phyloP scores from a whole-genome alignment of 2,329 filamentous ascomycete species.

The Fusarium bactridioides region DNA sequence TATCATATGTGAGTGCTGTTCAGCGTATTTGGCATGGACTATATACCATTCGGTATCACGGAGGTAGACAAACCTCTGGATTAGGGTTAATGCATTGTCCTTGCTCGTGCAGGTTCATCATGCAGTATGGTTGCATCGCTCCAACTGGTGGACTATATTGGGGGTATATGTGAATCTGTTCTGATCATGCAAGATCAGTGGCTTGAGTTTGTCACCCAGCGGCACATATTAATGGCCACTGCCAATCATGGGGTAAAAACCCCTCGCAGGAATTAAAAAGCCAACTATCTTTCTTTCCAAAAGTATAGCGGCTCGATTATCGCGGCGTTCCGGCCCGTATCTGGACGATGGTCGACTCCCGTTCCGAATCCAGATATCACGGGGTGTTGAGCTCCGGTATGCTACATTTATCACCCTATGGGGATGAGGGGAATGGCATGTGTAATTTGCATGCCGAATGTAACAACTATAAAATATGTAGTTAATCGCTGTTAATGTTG shows the following conservation, averaged over 20 bases:
- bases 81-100: not conserved
- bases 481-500: no score
- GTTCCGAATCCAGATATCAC: conserved; percentile 23
- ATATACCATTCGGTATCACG: not conserved
- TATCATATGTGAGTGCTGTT: not conserved
- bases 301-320: not conserved
- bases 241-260: not conserved
- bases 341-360: not conserved
- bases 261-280: no score
- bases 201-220: rapidly evolving
- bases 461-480: conserved; percentile 12
- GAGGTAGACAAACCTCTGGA: not conserved
- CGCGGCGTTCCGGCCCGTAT: not conserved
- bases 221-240: not conserved
- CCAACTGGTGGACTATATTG: conserved; percentile 1
- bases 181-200: not conserved
- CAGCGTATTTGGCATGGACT: not conserved
- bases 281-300: rapidly evolving
- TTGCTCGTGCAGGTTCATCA: not conserved
- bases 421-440: conserved; percentile 6
- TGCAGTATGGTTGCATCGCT: not conserved
- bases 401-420: conserved; percentile 18
- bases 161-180: not conserved
- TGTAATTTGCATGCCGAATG: not conserved
- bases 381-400: conserved; percentile 27